phyloP scores from a whole-genome alignment of 768 basidiomycete genomes.

The Lactifluus rugatus region DNA sequence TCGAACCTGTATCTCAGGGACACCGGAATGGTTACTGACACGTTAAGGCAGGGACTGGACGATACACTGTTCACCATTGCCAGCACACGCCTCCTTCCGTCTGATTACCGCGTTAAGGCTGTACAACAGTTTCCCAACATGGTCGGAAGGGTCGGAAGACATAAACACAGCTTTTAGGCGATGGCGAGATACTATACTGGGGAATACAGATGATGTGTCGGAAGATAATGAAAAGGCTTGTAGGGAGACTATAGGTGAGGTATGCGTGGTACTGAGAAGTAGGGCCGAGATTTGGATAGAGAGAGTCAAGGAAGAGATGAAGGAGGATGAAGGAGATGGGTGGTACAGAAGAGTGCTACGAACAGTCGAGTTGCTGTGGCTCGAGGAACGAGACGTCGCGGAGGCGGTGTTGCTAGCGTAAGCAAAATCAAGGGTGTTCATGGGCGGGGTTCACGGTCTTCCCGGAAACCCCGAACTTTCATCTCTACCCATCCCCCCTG shows the following conservation, averaged over 20 bases:
- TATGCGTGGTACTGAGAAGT: slow-evolving; percentile 35
- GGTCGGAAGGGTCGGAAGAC: slow-evolving; percentile 18
- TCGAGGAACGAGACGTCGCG: slow-evolving; percentile 49
- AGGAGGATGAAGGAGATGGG: slow-evolving; percentile 17
- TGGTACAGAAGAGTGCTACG: slow-evolving; percentile 12
- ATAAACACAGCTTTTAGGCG: slow-evolving; percentile 28
- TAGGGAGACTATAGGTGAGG: slow-evolving; percentile 28
- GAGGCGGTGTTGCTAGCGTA: slow-evolving; percentile 28
- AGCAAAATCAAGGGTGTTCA: neutral
- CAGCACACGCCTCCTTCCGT: slow-evolving; percentile 73
- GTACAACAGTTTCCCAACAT: slow-evolving; percentile 37
- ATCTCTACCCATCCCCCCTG: too few species aligned
- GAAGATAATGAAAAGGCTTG: slow-evolving; percentile 25
- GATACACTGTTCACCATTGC: slow-evolving; percentile 47
- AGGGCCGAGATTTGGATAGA: slow-evolving; percentile 44
- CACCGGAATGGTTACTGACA: slow-evolving; percentile 1
- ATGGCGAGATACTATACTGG: slow-evolving; percentile 47
- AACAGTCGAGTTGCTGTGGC: slow-evolving; percentile 46
- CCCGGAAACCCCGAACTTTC: too few species aligned
- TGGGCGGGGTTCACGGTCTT: too few species aligned
- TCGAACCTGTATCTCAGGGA: neutral
- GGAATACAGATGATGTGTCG: slow-evolving; percentile 22
- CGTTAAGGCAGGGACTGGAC: slow-evolving; percentile 62
- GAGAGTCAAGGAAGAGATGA: slow-evolving; percentile 29
- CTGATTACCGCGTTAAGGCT: slow-evolving; percentile 64